Evolutionary conservation across 768 basidiomycete species (phyloP).

Genomic region (Amanita molliuscula): DNA sequence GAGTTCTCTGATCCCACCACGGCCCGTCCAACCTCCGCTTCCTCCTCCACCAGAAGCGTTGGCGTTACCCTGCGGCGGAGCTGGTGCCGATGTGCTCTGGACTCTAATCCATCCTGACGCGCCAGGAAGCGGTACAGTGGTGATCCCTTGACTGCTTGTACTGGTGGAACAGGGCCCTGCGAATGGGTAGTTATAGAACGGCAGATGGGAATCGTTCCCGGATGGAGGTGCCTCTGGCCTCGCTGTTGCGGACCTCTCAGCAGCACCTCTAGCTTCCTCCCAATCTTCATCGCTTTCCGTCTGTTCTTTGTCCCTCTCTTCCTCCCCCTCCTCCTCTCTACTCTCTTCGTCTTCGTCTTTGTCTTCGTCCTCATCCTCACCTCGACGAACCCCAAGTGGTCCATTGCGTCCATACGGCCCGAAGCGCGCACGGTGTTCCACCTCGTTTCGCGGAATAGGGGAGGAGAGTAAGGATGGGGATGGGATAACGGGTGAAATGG

Average conservation of each 20-base stretch:
- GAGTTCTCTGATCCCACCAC: neutral
- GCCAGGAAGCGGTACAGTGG: neutral
- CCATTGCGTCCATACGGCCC: neutral
- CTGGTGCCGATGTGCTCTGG: neutral
- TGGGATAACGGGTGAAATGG: neutral
- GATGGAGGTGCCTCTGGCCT: neutral
- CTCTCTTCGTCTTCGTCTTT: neutral
- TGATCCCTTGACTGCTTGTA: neutral
- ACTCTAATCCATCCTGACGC: neutral
- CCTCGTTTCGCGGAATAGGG: neutral
- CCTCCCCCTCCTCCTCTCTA: neutral
- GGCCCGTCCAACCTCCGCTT: neutral
- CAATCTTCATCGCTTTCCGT: neutral
- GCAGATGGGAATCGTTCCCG: neutral
- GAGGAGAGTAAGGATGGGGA: neutral
- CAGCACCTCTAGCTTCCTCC: neutral
- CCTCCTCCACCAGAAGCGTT: neutral
- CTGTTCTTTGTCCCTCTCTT: too few species aligned
- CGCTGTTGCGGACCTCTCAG: neutral
- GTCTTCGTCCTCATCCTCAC: neutral
- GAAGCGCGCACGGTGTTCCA: neutral
- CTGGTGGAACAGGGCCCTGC: neutral
- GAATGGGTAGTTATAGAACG: too few species aligned
- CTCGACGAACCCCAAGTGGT: neutral
- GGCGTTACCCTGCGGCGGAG: neutral